A percentile compares a stretch with the other conserved stretches of the same genome.
Conservation (phyloP, 2,329 filamentous ascomycete species). For the Arthrobotrys sphaeroides region DNA sequence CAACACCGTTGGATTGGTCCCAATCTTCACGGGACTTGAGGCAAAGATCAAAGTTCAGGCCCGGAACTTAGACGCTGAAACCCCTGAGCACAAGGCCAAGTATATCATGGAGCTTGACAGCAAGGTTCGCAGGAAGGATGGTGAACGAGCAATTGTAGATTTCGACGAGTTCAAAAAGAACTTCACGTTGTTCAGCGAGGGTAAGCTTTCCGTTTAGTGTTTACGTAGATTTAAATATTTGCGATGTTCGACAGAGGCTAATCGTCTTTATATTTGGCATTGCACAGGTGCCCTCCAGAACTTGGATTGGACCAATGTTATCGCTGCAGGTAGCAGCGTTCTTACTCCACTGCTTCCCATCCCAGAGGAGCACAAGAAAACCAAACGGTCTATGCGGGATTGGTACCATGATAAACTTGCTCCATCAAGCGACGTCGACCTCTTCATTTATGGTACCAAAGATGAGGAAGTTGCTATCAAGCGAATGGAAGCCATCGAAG, state of each 20-base stretch:
- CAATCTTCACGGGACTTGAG: constrained; percentile 70
- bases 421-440: constrained; percentile 84
- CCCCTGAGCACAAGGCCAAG: constrained; percentile 69
- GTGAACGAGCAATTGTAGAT: constrained; percentile 73
- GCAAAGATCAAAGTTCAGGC: constrained; percentile 70
- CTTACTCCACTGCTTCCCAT: constrained; percentile 80
- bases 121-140: constrained; percentile 70
- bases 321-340: constrained; percentile 82
- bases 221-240: background rate
- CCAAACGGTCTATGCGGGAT: constrained; percentile 72
- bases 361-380: constrained; percentile 69
- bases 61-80: constrained; percentile 69
- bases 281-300: constrained; percentile 48
- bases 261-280: background rate
- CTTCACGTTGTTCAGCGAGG: constrained; percentile 84
- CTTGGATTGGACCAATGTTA: constrained; percentile 79
- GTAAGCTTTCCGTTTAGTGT: constrained; percentile 60
- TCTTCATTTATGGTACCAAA: constrained; percentile 80
- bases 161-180: constrained; percentile 79
- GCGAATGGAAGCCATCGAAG: constrained; percentile 85
- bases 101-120: constrained; percentile 74
- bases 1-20: constrained; percentile 71
- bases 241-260: background rate
- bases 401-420: constrained; percentile 85
- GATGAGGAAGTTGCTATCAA: constrained; percentile 79